Evolutionary conservation across 208 protist species (phyloP), one percentile per base, ranked within the genome.

Genomic region (Wallacemonas rigidus): DNA sequence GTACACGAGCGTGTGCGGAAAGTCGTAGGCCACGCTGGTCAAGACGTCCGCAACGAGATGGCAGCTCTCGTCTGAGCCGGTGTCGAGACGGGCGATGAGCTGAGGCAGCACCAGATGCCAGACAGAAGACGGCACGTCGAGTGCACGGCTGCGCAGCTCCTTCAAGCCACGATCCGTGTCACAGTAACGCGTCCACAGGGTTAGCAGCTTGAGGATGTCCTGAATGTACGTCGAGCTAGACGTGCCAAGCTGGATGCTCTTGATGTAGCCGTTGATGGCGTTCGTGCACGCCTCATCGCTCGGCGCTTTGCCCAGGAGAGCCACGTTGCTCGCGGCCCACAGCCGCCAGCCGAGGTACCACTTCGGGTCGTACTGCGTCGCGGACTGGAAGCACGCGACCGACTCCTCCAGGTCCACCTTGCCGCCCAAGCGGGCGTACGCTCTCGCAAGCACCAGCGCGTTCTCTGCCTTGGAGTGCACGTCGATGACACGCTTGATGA

Each of bases 81-180:
- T 95, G 78, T 99, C 97, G 43, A 99, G 95, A 12, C 97, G 88
- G 45, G 98, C 99, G 69, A 99, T 99, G 26, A 99, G 86, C 81
- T 99, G 98, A 26, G 98, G 99, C 14, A 99, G 96, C 12, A 99
- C 99, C 50, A 98, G 85, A 2, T 99, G 82, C 99, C 99, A 99
- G 43, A 98, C 99, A 43, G 98, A 93, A 47, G 99, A 91, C 14
- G 88, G 80, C 4, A 99, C 89, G 2, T 94, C 95, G 54, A 94
- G 74, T 47, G 99, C 96, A 47, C 97, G 96, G 47, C 94, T 81
- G 36, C 81, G 74, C 3, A 99, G 78, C 44, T 92, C 92, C n/a
- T 82, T 81, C 55, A 93, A 81, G 15, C 91, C 90, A 43, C 79
- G 53, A 36, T 91, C 81, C 14, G 69, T 55, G 72, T 95, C 86